Base-by-base conservation (phyloP, 192 early-diverging fungal species). In the Backusella australiensis region DNA sequence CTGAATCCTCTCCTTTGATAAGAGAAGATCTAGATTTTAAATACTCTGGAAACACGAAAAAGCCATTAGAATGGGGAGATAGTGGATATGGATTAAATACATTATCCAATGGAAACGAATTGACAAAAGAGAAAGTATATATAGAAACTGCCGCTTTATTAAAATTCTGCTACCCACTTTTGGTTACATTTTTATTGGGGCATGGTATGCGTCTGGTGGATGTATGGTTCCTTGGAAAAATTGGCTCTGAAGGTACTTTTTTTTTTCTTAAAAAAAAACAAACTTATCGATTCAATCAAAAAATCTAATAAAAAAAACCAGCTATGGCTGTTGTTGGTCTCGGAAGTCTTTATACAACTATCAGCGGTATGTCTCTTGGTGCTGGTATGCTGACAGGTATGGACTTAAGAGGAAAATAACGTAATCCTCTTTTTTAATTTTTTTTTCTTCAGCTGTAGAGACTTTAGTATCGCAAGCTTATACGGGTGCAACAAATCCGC, bases 331-430 rank as follows among this genome's bases (percentile, higher is more conserved):
- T 74, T 21, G 70, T 52, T 44, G 46, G 74, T 75, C 56, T 80
- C 17, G 78, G 74, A 17, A 44, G 17, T 59, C 38, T 80, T 15
- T 80, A 36, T 71, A 56, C 38, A 34, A 80, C 69, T 15, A 52
- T 80, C 1, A 34, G 69, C 65, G 78, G 78, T 52, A 7, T 80
- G 14, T 41, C 78, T 46, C 17, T 80, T 14, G 78, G 78, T 66
- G 39, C 39, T 7, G 78, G 78, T 44, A 49, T 80, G 74, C 34
- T 76, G 53, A 80, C 78, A 70, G 78, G 78, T 80, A 75, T 7
- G 39, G 36, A 14, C 12, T 26, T 32, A 34, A 29, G 23, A 68
- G 39, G 38, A 39, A 67, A 29, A 75, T 68, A 68, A n/a, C 19
- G 15, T 21, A 42, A 21, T 34, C 21, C 5, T 66, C 2, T 36